Base-by-base conservation (phyloP, 192 early-diverging fungal genomes). In the Phlyctochytrium planicorne region DNA sequence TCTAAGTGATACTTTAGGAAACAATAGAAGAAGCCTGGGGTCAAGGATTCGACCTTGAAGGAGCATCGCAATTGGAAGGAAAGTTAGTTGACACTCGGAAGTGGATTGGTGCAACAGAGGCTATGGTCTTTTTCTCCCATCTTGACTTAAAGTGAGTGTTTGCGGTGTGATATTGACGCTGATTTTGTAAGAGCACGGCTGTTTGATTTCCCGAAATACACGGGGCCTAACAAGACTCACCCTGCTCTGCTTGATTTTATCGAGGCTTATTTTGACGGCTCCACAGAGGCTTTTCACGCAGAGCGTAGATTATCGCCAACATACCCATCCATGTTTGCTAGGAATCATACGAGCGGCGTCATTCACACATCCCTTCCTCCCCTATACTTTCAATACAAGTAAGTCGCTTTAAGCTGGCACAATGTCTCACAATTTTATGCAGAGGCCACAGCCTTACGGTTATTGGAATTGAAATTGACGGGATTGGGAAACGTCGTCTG, bases 61-160 rank as follows among this genome's bases (percentile, higher is more conserved):
- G 73, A 24, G 50, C 68, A 2, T 3, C 2, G 31, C 73, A 75
- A n/a, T 63, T 75, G 2, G 23, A 36, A 14, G 14, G 30, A 3
- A 30, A 1, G 30, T n/a, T 75, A 2, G 47, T 66, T 20, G 37
- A 40, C 17, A 60, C 73, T 16, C 25, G 57, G 36, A 75, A 75
- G 52, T 71, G 68, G 68, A 75, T 75, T 33, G 73, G 73, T 16
- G 52, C 68, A 10, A 59, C 63, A n/a, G 72, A 75, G 55, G 55
- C 59, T 20, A 63, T 60, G 16, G 60, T 31, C 6, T 34, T 75
- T 24, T 53, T 75, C 23, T 50, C 47, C 37, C 60, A 47, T 14
- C 34, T 75, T 2, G 73, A 68, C 30, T n/a, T 75, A 17, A 30
- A 56, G 69, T 70, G 25, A 17, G 40, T 53, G 10, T 67, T 68